Conservation (phyloP, 495 filamentous ascomycete species). For the Lasiosphaeria miniovina region DNA sequence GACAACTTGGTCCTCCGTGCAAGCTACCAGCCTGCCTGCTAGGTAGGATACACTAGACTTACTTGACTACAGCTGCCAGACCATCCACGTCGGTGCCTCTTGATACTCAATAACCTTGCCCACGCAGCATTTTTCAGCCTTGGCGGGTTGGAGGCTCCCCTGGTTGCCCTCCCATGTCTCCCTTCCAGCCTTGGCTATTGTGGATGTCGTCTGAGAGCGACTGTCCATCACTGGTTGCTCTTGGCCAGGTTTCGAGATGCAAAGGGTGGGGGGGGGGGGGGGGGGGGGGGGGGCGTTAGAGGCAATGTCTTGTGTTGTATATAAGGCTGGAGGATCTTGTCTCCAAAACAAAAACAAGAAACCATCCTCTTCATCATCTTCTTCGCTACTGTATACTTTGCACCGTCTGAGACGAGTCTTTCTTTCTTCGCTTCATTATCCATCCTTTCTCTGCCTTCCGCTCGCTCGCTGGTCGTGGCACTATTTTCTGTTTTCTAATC, state of each 20-base stretch:
- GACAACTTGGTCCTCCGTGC: too few relatives aligned
- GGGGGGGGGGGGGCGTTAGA: neutral
- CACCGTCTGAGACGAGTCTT: slow-evolving; percentile 1
- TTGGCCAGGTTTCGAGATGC: slow-evolving; percentile 8
- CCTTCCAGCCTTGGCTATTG: slow-evolving; percentile 5
- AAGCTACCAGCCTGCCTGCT: too few relatives aligned
- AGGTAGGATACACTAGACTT: too few relatives aligned
- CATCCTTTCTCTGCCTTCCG: slow-evolving; percentile 3
- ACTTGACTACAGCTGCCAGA: too few relatives aligned
- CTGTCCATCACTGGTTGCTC: neutral
- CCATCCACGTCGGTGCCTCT: too few relatives aligned
- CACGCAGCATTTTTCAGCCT: neutral
- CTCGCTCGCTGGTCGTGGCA: slow-evolving; percentile 3
- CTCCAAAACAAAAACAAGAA: neutral
- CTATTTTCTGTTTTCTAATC: slow-evolving; percentile 7
- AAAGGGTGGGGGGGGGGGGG: too few relatives aligned
- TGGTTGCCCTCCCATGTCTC: neutral
- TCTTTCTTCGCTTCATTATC: neutral
- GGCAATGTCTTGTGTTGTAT: neutral
- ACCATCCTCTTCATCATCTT: neutral
- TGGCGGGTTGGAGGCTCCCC: neutral
- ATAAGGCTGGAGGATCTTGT: neutral
- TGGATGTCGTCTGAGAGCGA: slow-evolving; percentile 1
- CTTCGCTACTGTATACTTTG: neutral
- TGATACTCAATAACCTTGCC: too few relatives aligned